Evolutionary conservation across 257 asterid genomes (phyloP).

Genomic region (Phtheirospermum japonicum): DNA sequence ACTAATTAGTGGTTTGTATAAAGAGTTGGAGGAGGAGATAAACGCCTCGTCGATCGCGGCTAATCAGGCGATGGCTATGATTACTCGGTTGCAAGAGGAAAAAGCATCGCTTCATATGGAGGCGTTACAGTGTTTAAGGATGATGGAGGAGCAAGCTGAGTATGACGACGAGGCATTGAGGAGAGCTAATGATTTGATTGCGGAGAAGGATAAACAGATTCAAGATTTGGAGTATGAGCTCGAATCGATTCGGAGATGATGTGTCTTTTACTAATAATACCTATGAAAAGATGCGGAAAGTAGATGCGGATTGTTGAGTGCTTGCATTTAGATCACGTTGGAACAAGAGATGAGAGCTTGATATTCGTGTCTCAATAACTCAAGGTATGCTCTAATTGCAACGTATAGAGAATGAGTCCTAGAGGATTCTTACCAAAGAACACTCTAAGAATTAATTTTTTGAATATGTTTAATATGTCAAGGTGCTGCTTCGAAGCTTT

Average conservation of each 20-base stretch:
- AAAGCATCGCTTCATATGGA: constrained; percentile 83
- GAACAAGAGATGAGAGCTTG: constrained; percentile 25
- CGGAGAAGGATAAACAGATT: constrained; percentile 59
- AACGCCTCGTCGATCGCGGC: constrained; percentile 86
- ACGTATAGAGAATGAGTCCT: background rate
- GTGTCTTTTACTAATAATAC: constrained; percentile 27
- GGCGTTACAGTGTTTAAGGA: constrained; percentile 71
- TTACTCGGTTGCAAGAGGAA: constrained; percentile 85
- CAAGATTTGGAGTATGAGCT: constrained; percentile 50
- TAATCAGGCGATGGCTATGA: constrained; percentile 93
- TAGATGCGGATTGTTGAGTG: constrained; percentile 15
- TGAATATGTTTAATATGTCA: no score
- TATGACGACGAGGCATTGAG: constrained; percentile 73
- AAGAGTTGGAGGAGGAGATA: constrained; percentile 87
- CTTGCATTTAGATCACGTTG: constrained; percentile 28
- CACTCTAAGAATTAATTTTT: background rate
- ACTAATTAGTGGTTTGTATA: constrained; percentile 52
- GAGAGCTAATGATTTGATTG: constrained; percentile 50
- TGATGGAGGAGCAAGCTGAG: constrained; percentile 91
- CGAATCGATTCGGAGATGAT: constrained; percentile 37
- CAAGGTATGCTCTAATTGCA: constrained; percentile 31
- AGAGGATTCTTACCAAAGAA: no score
- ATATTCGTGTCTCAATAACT: constrained; percentile 10
- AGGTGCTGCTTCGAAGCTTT: background rate
- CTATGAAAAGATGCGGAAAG: constrained; percentile 26